phyloP scores from a whole-genome alignment of 495 filamentous ascomycete species.

The Talaromyces ruber region DNA sequence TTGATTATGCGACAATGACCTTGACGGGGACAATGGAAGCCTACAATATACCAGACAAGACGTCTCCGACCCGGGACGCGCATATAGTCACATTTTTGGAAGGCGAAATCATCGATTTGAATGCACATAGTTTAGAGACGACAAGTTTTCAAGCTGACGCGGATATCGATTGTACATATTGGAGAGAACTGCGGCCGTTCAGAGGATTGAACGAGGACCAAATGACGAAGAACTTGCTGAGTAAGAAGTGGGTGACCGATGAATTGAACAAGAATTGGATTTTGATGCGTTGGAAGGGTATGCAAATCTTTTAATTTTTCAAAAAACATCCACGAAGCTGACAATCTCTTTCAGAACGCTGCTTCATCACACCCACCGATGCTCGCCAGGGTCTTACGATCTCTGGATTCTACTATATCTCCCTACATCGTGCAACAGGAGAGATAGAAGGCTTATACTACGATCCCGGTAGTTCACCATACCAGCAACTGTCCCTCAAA shows the following conservation, averaged over 20 bases:
- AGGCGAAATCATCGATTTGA: conserved; percentile 72
- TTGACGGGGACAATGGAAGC: conserved; percentile 74
- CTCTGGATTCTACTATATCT: conserved; percentile 69
- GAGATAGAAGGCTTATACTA: conserved; percentile 64
- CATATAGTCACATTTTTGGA: conserved; percentile 67
- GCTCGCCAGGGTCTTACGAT: conserved; percentile 58
- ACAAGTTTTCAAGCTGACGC: conserved; percentile 54
- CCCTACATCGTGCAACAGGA: conserved; percentile 51
- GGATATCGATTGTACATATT: conserved; percentile 59
- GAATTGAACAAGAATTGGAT: conserved; percentile 53
- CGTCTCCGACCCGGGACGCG: conserved; percentile 43
- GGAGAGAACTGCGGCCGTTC: conserved; percentile 64
- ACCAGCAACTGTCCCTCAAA: conserved; percentile 56
- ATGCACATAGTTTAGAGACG: conserved; percentile 57
- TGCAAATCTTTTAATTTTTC: conserved; percentile 4
- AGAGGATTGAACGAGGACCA: conserved; percentile 47
- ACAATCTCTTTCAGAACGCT: conserved; percentile 42
- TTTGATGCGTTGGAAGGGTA: conserved; percentile 73
- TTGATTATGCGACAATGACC: conserved; percentile 56
- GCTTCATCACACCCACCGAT: conserved; percentile 58
- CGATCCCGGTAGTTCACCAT: conserved; percentile 62
- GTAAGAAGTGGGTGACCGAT: conserved; percentile 44
- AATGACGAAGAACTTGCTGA: conserved; percentile 50
- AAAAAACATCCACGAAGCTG: background rate
- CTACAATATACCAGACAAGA: conserved; percentile 60